A percentile compares a stretch with the other conserved stretches of the same genome.
phyloP scores from a whole-genome alignment of 106 monocot species.

The Dendrobium officinale region DNA sequence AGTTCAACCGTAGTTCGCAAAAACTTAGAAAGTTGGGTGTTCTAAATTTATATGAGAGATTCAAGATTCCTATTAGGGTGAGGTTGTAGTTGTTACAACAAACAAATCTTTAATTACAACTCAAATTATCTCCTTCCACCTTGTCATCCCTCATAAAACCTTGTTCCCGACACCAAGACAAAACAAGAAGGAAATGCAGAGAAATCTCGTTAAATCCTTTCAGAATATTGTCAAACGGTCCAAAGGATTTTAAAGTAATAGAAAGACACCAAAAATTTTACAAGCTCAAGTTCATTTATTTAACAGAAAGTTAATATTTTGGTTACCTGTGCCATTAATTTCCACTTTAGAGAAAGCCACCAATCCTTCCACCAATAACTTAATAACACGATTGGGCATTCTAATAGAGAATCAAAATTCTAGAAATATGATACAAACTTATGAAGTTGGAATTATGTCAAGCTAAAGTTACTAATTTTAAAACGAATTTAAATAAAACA shows the following conservation, averaged over 20 bases:
- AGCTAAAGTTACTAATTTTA: background rate
- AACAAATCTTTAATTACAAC: background rate
- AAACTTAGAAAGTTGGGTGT: background rate
- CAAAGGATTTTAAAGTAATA: background rate
- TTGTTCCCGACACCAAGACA: background rate
- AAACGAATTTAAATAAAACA: background rate
- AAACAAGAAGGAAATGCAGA: background rate
- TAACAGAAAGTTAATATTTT: background rate
- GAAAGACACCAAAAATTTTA: background rate
- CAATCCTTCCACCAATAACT: background rate
- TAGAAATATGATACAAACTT: no score
- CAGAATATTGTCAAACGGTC: background rate
- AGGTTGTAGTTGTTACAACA: background rate
- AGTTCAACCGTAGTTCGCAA: background rate
- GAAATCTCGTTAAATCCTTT: background rate
- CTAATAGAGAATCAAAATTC: background rate
- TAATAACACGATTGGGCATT: background rate
- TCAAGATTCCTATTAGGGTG: background rate
- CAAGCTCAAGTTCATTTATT: background rate
- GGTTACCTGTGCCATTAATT: background rate
- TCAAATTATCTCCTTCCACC: background rate
- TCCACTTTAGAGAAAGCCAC: background rate
- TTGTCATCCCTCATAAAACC: background rate
- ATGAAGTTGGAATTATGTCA: background rate
- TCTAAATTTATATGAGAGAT: background rate